Evolutionary conservation across 257 asterid species (phyloP), one percentile per base, ranked within the genome.

Genomic region (Solanum sejunctum): DNA sequence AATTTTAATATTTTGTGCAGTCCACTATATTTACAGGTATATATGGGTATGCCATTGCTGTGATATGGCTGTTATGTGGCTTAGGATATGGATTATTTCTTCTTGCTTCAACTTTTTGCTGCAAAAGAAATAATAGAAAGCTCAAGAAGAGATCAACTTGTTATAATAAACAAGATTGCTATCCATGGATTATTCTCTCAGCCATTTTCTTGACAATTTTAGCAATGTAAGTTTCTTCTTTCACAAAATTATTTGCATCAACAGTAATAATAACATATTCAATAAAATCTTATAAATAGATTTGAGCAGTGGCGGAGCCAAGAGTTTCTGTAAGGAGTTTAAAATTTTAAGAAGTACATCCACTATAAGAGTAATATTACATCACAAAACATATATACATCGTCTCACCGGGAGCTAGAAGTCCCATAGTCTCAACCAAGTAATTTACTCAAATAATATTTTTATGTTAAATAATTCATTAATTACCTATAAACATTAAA

Each of bases 21-120:
- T 96, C 99, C 28, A 91, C 97, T 17, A 92, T 86, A 15, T 96
- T 90, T 60, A 93, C 98, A 15, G 98, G 98, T 75, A 85, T 94
- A 78, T 86, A 85, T 54, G 99, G 98, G 58, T 93, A 91, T 58
- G 91, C 89, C 36, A 88, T 94, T 49, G 98, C 93, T 15, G 89
- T 78, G 32, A 1, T 87, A 18, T 96, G 99, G 98, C 77, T 92
- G 55, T 70, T 94, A 17, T 89, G 96, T 81, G 98, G 99, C 21
- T 23, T 94, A 2, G 91, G 85, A 57, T 96, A 93, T 66, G 96
- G 96, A 79, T 86, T 63, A 20, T 91, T 80, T 86, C 91, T 91
- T 82, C 54, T 92, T 43, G 91, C 87, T 18, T 85, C 60, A 78
- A 64, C 80, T 2, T 75, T 43, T 82, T 86, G 88, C 57, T 85